A percentile compares a stretch with the other conserved stretches of the same genome.
These are phyloP conservation scores for Rhodamnia argentea DNA, from an alignment of 345 rosid species.

Conservation along the genomic window DNA sequence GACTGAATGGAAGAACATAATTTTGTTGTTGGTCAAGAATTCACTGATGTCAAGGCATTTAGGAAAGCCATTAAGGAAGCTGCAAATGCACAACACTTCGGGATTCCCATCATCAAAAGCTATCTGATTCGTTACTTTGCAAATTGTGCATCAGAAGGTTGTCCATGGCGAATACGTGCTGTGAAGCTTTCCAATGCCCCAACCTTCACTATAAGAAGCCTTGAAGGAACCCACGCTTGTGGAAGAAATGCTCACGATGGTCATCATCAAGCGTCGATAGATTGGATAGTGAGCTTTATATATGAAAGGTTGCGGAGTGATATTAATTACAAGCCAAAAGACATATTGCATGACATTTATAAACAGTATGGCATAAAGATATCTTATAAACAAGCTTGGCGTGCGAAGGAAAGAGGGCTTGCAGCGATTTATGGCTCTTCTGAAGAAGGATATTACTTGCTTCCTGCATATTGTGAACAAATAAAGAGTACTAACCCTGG, in stretches of 20 bases:
- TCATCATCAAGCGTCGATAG: constrained; percentile 56
- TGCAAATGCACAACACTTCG: constrained; percentile 51
- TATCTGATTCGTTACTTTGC: constrained; percentile 44
- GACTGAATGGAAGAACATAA: constrained; percentile 22
- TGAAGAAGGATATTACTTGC: constrained; percentile 48
- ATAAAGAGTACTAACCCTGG: constrained; percentile 38
- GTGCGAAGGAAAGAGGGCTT: constrained; percentile 53
- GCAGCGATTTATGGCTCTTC: constrained; percentile 53
- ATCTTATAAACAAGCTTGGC: constrained; percentile 59
- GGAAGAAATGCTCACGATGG: constrained; percentile 40
- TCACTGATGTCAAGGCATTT: constrained; percentile 49
- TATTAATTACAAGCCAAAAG: constrained; percentile 48
- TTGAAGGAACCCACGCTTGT: constrained; percentile 40
- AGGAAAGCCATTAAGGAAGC: constrained; percentile 44
- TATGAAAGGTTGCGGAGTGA: constrained; percentile 35
- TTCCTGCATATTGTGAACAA: constrained; percentile 39
- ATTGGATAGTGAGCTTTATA: constrained; percentile 50
- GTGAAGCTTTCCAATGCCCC: constrained; percentile 39
- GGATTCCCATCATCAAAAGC: constrained; percentile 42
- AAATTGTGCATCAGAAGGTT: constrained; percentile 47
- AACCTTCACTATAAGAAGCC: constrained; percentile 41
- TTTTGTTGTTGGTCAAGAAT: constrained; percentile 43
- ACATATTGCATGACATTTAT: constrained; percentile 42
- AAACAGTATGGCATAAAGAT: constrained; percentile 38
- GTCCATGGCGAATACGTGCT: constrained; percentile 51